Evolutionary conservation across 768 basidiomycete species (phyloP).

Genomic region (Lactarius hengduanensis): DNA sequence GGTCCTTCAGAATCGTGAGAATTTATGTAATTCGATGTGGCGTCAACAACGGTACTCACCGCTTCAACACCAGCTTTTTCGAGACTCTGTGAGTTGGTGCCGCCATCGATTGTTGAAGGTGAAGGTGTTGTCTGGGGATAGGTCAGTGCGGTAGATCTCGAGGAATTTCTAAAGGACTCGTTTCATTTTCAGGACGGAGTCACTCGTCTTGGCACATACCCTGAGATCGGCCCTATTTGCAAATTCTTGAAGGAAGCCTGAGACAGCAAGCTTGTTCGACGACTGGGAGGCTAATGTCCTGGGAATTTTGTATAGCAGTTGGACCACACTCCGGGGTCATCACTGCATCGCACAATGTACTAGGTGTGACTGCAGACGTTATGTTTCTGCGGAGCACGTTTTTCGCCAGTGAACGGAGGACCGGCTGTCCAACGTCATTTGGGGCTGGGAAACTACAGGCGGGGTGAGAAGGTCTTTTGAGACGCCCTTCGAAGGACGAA

Average conservation of each 20-base stretch:
- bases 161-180: constrained; percentile 17
- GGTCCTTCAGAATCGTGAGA: constrained; percentile 19
- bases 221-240: constrained; percentile 29
- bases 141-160: constrained; percentile 20
- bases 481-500: not conserved
- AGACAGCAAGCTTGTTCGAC: constrained; percentile 25
- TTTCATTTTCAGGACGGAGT: not conserved
- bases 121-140: constrained; percentile 24
- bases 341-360: constrained; percentile 7
- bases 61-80: constrained; percentile 30
- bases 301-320: constrained; percentile 31
- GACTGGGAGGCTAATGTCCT: constrained; percentile 14
- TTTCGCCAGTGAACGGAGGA: not conserved
- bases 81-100: constrained; percentile 23
- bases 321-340: constrained; percentile 31
- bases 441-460: constrained; percentile 11
- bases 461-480: not conserved
- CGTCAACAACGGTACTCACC: constrained; percentile 11
- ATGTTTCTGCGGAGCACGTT: not conserved
- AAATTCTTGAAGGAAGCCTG: constrained; percentile 29
- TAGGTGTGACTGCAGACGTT: not conserved
- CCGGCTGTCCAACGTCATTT: not conserved
- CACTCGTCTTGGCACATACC: not conserved
- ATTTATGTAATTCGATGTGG: not conserved
- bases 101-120: constrained; percentile 30